Base-by-base conservation (phyloP, 208 protist genomes). In the Acanthamoeba royreba region DNA sequence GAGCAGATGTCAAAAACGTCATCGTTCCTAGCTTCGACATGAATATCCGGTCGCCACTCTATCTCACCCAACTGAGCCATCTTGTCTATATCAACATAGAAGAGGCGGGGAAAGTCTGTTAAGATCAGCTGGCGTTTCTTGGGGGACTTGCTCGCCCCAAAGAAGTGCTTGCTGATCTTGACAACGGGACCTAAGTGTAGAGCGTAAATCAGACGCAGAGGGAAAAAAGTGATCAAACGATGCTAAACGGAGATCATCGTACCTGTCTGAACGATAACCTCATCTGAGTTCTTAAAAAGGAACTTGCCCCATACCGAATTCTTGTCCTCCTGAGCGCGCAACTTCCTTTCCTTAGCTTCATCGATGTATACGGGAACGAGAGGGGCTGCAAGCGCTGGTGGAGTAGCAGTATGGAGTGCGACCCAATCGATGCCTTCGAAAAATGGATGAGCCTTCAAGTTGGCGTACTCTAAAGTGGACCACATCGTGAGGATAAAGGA, bases 401-500 rank as follows among this genome's bases (percentile, higher is more conserved):
- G 58, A 43, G 49, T 40, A 25, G 38, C 3, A 11, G 19, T 47
- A 2, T 66, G 55, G 9, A 98, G 63, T 2, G 53, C 66, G 1
- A 93, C 89, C 96, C 96, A 98, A 42, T 97, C 77, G 46, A 98
- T 74, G 40, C 93, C 97, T 25, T 93, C 43, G 85, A 98, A 98
- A 74, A 98, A 98, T 31, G 94, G 95, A 69, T 98, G 96, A 19
- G 25, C 22, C 58, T 97, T 96, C 19, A 98, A 53, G 13, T 97
- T 61, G n/a, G 46, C 83, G 4, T 86, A 96, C 43, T 83, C 90
- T 35, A 9, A 0, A 0, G 17, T 69, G 4, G 2, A 4, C 4
- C 77, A 31, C 9, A 2, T 55, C 53, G 8, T 9, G 42, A 79
- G 19, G 9, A 19, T 55, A 11, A 88, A 43, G 9, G 66, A 61